phyloP scores from a whole-genome alignment of 129 eudicot genomes.

The Arctium minus region DNA sequence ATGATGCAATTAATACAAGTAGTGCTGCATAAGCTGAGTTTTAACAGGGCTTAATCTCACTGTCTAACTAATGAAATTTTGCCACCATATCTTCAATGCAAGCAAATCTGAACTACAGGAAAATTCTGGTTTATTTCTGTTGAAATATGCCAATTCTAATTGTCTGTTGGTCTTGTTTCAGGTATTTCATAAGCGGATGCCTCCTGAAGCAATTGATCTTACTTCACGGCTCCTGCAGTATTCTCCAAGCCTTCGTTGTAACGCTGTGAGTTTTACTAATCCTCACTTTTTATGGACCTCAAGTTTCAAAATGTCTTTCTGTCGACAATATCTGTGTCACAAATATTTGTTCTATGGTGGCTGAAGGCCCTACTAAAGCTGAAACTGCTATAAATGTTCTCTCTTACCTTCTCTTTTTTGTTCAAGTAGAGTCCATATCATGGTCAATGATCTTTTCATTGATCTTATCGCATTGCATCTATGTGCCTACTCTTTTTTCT shows the following conservation, averaged over 20 bases:
- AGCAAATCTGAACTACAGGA: too few relatives aligned
- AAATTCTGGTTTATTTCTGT: background rate
- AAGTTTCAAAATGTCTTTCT: background rate
- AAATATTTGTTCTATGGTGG: background rate
- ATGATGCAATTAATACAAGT: too few relatives aligned
- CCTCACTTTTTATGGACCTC: background rate
- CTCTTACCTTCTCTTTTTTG: background rate
- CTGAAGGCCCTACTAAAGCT: background rate
- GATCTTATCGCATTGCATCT: background rate
- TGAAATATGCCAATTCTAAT: background rate
- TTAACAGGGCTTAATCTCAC: too few relatives aligned
- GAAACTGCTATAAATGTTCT: background rate
- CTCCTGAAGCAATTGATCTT: constrained; percentile 65
- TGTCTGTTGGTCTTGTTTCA: constrained; percentile 7
- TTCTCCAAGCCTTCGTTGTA: constrained; percentile 59
- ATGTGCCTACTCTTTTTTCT: background rate
- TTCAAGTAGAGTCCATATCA: background rate
- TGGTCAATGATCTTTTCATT: background rate
- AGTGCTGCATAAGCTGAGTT: too few relatives aligned
- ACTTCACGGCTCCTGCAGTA: constrained; percentile 56
- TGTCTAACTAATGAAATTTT: too few relatives aligned
- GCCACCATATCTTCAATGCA: background rate
- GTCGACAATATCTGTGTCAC: background rate
- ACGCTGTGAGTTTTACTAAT: constrained; percentile 41
- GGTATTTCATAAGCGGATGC: constrained; percentile 60